Evolutionary conservation across 2,329 filamentous ascomycete species (phyloP).

Genomic region (Ophioceras dolichostomum): DNA sequence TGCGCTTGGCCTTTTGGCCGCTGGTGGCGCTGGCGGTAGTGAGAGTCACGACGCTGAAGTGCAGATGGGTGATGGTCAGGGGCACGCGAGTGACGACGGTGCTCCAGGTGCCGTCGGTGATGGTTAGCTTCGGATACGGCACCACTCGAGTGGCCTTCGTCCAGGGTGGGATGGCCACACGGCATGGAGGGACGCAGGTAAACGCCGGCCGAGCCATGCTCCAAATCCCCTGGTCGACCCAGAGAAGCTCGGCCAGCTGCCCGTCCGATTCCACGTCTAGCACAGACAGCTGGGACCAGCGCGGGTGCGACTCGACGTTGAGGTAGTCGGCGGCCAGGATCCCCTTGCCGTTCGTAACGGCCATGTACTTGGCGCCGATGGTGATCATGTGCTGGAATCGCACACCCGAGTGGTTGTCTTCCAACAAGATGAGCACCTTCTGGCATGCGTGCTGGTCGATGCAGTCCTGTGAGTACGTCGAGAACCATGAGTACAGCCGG

Average conservation of each 20-base stretch:
- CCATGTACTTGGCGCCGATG: constrained; percentile 17
- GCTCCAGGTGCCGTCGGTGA: constrained; percentile 16
- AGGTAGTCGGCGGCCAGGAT: constrained; percentile 15
- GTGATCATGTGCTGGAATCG: constrained; percentile 15
- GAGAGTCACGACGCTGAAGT: constrained; percentile 13
- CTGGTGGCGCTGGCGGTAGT: not conserved
- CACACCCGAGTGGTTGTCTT: constrained; percentile 11
- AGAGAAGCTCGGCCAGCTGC: constrained; percentile 10
- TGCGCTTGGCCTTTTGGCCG: constrained; percentile 5
- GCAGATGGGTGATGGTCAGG: constrained; percentile 13
- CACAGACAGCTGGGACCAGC: constrained; percentile 15
- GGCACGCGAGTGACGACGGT: constrained; percentile 16
- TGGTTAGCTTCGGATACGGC: constrained; percentile 18
- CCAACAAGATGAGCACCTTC: constrained; percentile 9
- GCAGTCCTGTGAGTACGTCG: constrained; percentile 10
- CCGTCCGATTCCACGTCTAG: constrained; percentile 10
- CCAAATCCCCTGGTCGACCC: constrained; percentile 17
- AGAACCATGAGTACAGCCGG: constrained; percentile 16
- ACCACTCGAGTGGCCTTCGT: constrained; percentile 14
- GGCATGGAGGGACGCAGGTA: constrained; percentile 15
- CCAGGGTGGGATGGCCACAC: constrained; percentile 15
- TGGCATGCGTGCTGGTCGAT: constrained; percentile 12
- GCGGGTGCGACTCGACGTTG: constrained; percentile 14
- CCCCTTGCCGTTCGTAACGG: constrained; percentile 12
- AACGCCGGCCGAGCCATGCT: constrained; percentile 16